Conservation (phyloP, 306 rosid genomes). For the Elaeagnus macrophylla region DNA sequence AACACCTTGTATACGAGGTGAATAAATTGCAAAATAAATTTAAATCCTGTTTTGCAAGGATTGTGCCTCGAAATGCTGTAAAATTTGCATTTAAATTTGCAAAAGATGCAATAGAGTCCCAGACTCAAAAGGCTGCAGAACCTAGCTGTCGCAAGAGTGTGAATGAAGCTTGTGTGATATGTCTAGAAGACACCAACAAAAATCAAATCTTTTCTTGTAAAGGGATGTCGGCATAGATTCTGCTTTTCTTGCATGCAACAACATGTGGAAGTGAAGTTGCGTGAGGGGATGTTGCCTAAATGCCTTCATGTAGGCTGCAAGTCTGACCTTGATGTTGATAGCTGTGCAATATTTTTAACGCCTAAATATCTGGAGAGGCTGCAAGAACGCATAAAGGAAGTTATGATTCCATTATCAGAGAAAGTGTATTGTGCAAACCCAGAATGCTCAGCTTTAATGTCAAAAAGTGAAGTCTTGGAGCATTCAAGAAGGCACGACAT, state of each 20-base stretch:
- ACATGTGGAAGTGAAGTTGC: slow-evolving; percentile 69
- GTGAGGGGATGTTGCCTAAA: slow-evolving; percentile 44
- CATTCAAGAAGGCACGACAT: slow-evolving; percentile 25
- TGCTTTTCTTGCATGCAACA: slow-evolving; percentile 76
- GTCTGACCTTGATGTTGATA: slow-evolving; percentile 39
- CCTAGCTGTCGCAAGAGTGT: slow-evolving; percentile 17
- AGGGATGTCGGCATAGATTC: slow-evolving; percentile 59
- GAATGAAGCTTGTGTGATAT: slow-evolving; percentile 52
- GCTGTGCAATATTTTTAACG: slow-evolving; percentile 62
- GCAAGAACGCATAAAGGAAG: slow-evolving; percentile 52
- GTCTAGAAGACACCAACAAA: slow-evolving; percentile 55
- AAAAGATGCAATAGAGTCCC: slow-evolving; percentile 54
- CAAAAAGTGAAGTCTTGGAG: slow-evolving; percentile 42
- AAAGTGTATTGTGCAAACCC: slow-evolving; percentile 75
- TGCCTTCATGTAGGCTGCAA: slow-evolving; percentile 66
- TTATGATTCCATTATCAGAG: slow-evolving; percentile 50
- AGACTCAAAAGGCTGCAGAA: slow-evolving; percentile 25
- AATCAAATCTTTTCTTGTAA: slow-evolving; percentile 42
- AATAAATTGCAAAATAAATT: slow-evolving; percentile 33
- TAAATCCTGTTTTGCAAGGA: slow-evolving; percentile 24
- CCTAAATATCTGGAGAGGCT: slow-evolving; percentile 39
- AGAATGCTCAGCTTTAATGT: slow-evolving; percentile 62
- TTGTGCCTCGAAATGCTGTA: slow-evolving; percentile 35
- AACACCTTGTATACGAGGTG: slow-evolving; percentile 30
- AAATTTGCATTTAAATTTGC: slow-evolving; percentile 65